Conservation (phyloP, 2,329 filamentous ascomycete genomes). For the Zymoseptoria ardabiliae region DNA sequence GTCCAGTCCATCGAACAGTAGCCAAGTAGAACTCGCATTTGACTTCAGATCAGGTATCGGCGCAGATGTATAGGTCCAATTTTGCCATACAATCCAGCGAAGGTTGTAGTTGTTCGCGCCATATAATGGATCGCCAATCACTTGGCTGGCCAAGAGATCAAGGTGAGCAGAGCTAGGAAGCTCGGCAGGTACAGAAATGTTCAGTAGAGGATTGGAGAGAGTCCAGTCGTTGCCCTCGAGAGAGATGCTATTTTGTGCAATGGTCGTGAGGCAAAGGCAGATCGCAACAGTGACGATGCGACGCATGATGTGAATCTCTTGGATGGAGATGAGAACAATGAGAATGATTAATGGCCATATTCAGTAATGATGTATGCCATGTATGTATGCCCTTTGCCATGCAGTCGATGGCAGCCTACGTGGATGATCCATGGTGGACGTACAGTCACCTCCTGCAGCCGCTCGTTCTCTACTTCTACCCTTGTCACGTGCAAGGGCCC, state of each 20-base stretch:
- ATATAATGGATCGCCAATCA: slow-evolving; percentile 49
- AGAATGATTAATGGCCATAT: not conserved
- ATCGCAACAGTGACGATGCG: not conserved
- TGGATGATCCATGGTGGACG: not conserved
- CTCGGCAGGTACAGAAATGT: slow-evolving; percentile 47
- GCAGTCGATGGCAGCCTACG: not conserved
- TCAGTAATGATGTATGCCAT: not conserved
- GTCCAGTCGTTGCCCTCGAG: slow-evolving; percentile 32
- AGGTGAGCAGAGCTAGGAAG: slow-evolving; percentile 55
- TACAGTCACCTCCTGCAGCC: too few species aligned
- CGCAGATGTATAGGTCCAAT: slow-evolving; percentile 55
- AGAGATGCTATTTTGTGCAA: slow-evolving; percentile 33
- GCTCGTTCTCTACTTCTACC: too few species aligned
- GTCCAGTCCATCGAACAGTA: slow-evolving; percentile 56
- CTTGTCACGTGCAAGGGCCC: too few species aligned
- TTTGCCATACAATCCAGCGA: slow-evolving; percentile 50
- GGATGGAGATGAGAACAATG: not conserved
- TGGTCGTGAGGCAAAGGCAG: not conserved
- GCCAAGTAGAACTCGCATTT: slow-evolving; percentile 41
- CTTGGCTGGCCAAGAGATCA: slow-evolving; percentile 47
- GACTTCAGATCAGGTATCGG: slow-evolving; percentile 35
- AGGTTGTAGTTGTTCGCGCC: slow-evolving; percentile 54
- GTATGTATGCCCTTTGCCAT: not conserved
- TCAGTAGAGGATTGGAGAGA: slow-evolving; percentile 36
- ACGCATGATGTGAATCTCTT: not conserved